Evolutionary conservation across 768 basidiomycete genomes (phyloP).

Genomic region (Flagelloscypha sp.): DNA sequence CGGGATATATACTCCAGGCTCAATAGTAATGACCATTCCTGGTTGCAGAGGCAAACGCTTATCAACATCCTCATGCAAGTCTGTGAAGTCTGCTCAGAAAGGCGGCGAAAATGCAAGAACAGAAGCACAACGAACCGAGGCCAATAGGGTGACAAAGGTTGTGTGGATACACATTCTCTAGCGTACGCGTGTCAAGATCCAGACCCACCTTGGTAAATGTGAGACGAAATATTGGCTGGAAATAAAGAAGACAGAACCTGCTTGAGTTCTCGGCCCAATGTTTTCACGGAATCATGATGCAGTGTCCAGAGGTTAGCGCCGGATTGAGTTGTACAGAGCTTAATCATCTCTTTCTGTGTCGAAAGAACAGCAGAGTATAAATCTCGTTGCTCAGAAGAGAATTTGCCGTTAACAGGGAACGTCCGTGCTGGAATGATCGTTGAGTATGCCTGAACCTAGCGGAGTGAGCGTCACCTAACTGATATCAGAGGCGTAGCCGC

Average conservation of each 20-base stretch:
- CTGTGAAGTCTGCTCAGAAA: constrained; percentile 28
- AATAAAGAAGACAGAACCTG: constrained; percentile 83
- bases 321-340: constrained; percentile 48
- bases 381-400: constrained; percentile 72
- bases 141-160: constrained; percentile 89
- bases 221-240: too few species aligned
- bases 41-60: constrained; percentile 35
- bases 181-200: constrained; percentile 37
- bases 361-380: constrained; percentile 75
- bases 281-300: constrained; percentile 61
- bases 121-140: constrained; percentile 41
- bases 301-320: constrained; percentile 64
- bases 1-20: constrained; percentile 91
- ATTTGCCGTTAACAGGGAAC: constrained; percentile 78
- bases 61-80: constrained; percentile 63
- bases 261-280: constrained; percentile 63
- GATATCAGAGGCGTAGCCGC: constrained; percentile 92
- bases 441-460: constrained; percentile 1
- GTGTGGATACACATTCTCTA: constrained; percentile 87
- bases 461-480: constrained; percentile 38
- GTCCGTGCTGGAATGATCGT: constrained; percentile 54
- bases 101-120: constrained; percentile 7
- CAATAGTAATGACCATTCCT: constrained; percentile 91
- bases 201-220: constrained; percentile 43
- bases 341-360: constrained; percentile 61